Evolutionary conservation across 257 asterid genomes (phyloP), one percentile per base, ranked within the genome.

Genomic region (Sherardia arvensis): DNA sequence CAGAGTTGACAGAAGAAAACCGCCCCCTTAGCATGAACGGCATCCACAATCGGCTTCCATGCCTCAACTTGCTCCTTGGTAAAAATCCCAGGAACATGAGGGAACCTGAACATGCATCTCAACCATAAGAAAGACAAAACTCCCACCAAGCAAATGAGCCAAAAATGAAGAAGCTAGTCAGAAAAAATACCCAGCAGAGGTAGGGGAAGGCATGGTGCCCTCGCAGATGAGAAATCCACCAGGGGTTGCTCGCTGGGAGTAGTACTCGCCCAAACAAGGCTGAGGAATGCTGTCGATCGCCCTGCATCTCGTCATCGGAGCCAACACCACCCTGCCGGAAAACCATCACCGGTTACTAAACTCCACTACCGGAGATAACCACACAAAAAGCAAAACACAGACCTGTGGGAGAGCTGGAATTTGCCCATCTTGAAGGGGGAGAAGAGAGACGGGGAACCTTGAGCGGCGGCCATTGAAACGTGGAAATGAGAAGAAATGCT

Each of bases 271-370:
- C 2, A 87, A 80, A 33, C 90, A 93, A 11, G 84, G 66, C 71
- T 75, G 80, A 34, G 99, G 95, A 70, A 85, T 79, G 48, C 67
- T 73, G 71, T 80, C 68, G 48, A 85, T 55, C 0, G 99, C 97
- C 70, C 97, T 82, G 84, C 96, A 92, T 65, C 99, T 81, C 3
- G 99, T 92, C 95, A 90, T 84, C 36, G 99, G 99, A 12, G 99
- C 99, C 61, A 92, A 74, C 59, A 89, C 97, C 61, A 92, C 84
- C 74, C 99, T 92, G 81, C 73, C 67, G 53, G 22, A 54, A 23
- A 17, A 18, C 4, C 53, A 47, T 47, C 21, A 20, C 18, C 22
- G 18, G 53, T n/a, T n/a, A n/a, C n/a, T n/a, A n/a, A 15, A 22
- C 21, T 47, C 28, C 10, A 21, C 14, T 4, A 20, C 12, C n/a